Evolutionary conservation across 108 stramenopile genomes (phyloP), one percentile per base, ranked within the genome.

Genomic region (Mayamaea pseudoterrestris): DNA sequence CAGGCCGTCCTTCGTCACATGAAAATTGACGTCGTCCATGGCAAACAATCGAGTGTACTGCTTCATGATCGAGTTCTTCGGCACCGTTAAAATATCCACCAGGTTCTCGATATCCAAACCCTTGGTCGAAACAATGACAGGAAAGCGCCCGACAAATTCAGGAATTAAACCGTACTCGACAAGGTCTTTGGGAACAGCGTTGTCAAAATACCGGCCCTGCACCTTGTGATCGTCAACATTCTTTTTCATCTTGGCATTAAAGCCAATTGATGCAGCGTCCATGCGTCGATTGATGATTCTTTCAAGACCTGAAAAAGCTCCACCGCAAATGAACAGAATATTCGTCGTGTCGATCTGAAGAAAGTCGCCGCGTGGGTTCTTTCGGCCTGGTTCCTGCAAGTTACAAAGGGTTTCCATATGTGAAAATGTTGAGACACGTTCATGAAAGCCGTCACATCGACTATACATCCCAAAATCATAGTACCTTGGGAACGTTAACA

Each of bases 261-360:
- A 98, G 7, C 97, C 97, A 44, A 98, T 98, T 27, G 86, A 89
- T 13, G 94, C 84, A 7, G 83, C 69, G 40, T 92, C 80, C 65
- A 93, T 87, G 18, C 97, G 69, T 12, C 71, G 74, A 54, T 91
- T 91, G 27, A 98, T 90, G 24, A 95, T 90, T 9, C 71, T 49
- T 57, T 98, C 97, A 40, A 98, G 69, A 3, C 97, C 97, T 28
- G 93, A 73, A 61, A 94, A 98, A n/a, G 97, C 94, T 7, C 97
- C 97, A 8, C 97, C 94, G 45, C 90, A 90, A 57, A 98, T 98
- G 66, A 98, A 98, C 27, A 98, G 78, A 44, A 98, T 96, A 57
- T 96, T 89, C 21, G 93, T 83, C 13, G 97, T 98, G 67, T 98
- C 97, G 50, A 98, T 95, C 54, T 89, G 83, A 58, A 96, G 70